Evolutionary conservation across 352 stramenopile species (phyloP), one percentile per base, ranked within the genome.

Genomic region (Phytophthora hibernalis): DNA sequence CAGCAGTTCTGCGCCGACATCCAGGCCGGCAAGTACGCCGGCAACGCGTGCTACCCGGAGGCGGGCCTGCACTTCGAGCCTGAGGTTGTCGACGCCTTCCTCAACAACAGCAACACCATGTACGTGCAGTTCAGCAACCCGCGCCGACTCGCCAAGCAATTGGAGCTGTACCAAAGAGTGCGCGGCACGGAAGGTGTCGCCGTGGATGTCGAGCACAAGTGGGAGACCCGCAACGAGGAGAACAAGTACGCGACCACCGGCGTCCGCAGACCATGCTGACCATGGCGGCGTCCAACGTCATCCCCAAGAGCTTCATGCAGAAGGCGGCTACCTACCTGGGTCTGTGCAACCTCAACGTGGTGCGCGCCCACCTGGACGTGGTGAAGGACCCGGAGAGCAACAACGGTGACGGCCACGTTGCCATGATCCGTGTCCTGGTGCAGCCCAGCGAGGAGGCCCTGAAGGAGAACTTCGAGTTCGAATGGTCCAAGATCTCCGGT

Each of bases 281-380:
- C 18, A 81, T 96, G 50, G 89, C 85, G 2, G 80, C 83, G 3
- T 77, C 87, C 30, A 96, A 96, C 58, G 87, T 96, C 54, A 78
- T 96, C 20, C 80, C 84, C 58, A 95, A 93, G 74, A 82, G 80
- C 59, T 77, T 83, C 49, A 91, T 95, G 60, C 86, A 93, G 56
- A 93, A 92, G 60, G 80, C 87, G 5, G 85, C 85, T 33, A 93
- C 81, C 3, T 96, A 96, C 66, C 77, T 99, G 13, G 97, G 87
- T 61, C 70, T 98, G 28, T 97, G 97, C 79, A 83, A 97, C 65
- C 87, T 99, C 66, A 97, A 99, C 77, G 95, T 99, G n/a, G 78
- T 96, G 22, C 89, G 96, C 37, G 95, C 96, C 20, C 96, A 99
- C 72, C 77, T 99, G 54, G 97, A 99, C 67, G 90, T 98, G 26